These are phyloP conservation scores for Sphagnum contortum DNA, from an alignment of 225 moss, liverwort and hornwort genomes.

Conservation along the genomic window DNA sequence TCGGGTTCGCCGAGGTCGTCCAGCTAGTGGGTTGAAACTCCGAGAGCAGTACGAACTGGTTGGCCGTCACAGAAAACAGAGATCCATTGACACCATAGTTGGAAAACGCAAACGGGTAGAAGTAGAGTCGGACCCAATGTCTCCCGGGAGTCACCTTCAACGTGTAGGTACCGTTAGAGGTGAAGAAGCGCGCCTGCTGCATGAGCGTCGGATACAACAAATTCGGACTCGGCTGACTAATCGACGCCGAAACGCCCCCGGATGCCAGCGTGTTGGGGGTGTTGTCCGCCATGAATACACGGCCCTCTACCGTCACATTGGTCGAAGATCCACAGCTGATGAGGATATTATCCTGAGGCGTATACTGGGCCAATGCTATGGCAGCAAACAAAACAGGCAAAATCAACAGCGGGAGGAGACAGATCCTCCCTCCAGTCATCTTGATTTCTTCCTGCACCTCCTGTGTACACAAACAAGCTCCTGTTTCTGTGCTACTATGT, in stretches of 20 bases:
- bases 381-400: neutral
- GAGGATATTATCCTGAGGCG: slow-evolving; percentile 18
- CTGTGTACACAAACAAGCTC: neutral
- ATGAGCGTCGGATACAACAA: slow-evolving; percentile 30
- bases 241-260: slow-evolving; percentile 21
- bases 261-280: slow-evolving; percentile 6
- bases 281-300: slow-evolving; percentile 21
- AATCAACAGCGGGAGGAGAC: too few species aligned
- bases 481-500: too few species aligned
- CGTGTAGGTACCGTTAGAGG: slow-evolving; percentile 34
- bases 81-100: slow-evolving; percentile 32
- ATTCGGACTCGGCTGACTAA: slow-evolving; percentile 16
- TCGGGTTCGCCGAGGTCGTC: slow-evolving; percentile 4
- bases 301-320: slow-evolving; percentile 20
- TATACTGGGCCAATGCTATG: slow-evolving; percentile 21
- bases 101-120: slow-evolving; percentile 44
- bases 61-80: slow-evolving; percentile 55
- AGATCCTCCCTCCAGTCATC: slow-evolving; percentile 3
- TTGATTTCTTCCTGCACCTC: neutral
- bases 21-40: slow-evolving; percentile 15
- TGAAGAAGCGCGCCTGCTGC: slow-evolving; percentile 55
- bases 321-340: slow-evolving; percentile 18
- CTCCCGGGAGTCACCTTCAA: slow-evolving; percentile 38
- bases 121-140: slow-evolving; percentile 61
- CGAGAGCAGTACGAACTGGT: slow-evolving; percentile 45